Conservation (phyloP, 495 filamentous ascomycete genomes). For the Penicillium pulvis region DNA sequence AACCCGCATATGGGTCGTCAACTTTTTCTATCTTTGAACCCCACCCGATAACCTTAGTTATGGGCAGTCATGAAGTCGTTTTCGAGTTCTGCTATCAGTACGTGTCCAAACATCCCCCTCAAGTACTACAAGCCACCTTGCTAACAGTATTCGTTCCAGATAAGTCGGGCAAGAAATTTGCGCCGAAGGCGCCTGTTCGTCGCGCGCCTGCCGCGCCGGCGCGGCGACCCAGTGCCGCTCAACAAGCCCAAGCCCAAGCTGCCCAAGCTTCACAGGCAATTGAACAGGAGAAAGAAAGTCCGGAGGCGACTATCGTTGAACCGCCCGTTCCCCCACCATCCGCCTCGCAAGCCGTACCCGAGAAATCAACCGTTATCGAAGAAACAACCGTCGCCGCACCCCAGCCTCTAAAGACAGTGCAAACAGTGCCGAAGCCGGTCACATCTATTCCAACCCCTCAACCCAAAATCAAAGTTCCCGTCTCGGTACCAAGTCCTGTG, state of each 20-base stretch:
- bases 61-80: conserved; percentile 52
- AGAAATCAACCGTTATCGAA: conserved; percentile 13
- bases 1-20: conserved; percentile 17
- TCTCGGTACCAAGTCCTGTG: conserved; percentile 21
- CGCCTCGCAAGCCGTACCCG: conserved; percentile 9
- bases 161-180: conserved; percentile 59
- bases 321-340: background rate
- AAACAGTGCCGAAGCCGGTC: conserved; percentile 14
- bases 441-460: conserved; percentile 34
- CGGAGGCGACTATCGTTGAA: background rate
- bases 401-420: conserved; percentile 18
- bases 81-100: conserved; percentile 61
- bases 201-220: conserved; percentile 41
- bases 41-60: conserved; percentile 19
- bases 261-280: conserved; percentile 34
- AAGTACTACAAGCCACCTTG: background rate
- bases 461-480: conserved; percentile 31
- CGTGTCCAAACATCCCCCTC: conserved; percentile 16
- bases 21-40: conserved; percentile 24
- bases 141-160: conserved; percentile 31
- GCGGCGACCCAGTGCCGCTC: conserved; percentile 41
- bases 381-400: conserved; percentile 14
- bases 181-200: conserved; percentile 44
- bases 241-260: conserved; percentile 37
- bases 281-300: conserved; percentile 23